Evolutionary conservation across 495 filamentous ascomycete species (phyloP).

Genomic region (Trichoderma erinaceum): DNA sequence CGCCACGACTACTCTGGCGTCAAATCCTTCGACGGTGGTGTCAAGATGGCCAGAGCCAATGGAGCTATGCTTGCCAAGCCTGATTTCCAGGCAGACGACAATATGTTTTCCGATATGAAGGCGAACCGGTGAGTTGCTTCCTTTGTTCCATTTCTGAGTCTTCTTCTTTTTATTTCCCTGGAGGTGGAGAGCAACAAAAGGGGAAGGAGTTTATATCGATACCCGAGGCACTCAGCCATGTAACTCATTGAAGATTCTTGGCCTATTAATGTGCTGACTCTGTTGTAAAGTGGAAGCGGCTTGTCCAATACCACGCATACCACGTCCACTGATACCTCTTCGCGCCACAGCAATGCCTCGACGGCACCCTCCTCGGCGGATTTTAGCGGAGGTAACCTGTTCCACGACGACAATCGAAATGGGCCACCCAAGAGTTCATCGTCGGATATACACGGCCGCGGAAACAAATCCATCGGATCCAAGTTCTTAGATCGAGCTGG

Average conservation of each 20-base stretch:
- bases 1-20: constrained; percentile 32
- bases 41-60: constrained; percentile 26
- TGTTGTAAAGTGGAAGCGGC: constrained; percentile 50
- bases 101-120: constrained; percentile 50
- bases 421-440: constrained; percentile 2
- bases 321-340: constrained; percentile 58
- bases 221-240: neutral
- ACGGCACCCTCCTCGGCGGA: constrained; percentile 70
- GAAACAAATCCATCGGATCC: constrained; percentile 29
- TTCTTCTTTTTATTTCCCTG: constrained; percentile 14
- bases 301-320: constrained; percentile 59
- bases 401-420: neutral
- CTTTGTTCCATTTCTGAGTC: neutral
- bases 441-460: neutral
- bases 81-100: constrained; percentile 42
- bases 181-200: neutral
- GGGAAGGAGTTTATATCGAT: neutral
- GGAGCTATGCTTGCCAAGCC: constrained; percentile 20
- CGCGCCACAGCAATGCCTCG: constrained; percentile 65
- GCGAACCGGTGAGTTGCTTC: constrained; percentile 45
- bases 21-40: constrained; percentile 40
- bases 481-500: constrained; percentile 60
- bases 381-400: constrained; percentile 26
- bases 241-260: neutral
- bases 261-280: constrained; percentile 23